phyloP scores from a whole-genome alignment of 495 filamentous ascomycete species.

The Hypoxylon fragiforme region DNA sequence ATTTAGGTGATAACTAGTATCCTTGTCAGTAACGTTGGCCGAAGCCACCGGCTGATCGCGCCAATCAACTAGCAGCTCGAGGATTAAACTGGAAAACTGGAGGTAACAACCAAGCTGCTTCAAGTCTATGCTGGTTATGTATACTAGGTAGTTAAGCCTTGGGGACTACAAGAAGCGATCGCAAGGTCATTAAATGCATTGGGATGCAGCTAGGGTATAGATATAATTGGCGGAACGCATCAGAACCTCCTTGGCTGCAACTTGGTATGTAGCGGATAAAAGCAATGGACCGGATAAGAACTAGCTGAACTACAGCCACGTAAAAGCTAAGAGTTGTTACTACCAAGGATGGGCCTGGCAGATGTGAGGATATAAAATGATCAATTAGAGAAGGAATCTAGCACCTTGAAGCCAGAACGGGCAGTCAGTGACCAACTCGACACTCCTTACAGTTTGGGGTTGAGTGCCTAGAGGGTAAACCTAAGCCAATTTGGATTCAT shows the following conservation, averaged over 20 bases:
- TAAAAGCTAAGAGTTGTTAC: neutral
- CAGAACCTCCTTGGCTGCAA: constrained; percentile 5
- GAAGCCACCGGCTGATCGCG: neutral
- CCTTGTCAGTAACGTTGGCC: neutral
- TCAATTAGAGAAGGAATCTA: neutral
- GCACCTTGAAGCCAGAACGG: neutral
- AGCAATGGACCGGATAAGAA: constrained; percentile 7
- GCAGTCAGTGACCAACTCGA: neutral
- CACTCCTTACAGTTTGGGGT: constrained; percentile 1
- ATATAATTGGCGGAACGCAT: constrained; percentile 16
- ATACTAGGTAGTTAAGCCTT: no score
- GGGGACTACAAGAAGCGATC: constrained; percentile 3
- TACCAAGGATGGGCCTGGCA: constrained; percentile 16
- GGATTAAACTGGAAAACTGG: neutral
- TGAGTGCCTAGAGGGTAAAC: neutral
- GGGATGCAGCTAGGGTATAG: constrained; percentile 3
- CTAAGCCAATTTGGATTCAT: constrained; percentile 11
- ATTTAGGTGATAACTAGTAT: no score
- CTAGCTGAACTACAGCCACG: constrained; percentile 24
- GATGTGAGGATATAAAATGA: constrained; percentile 9
- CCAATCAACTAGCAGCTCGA: neutral
- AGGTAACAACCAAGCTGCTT: neutral
- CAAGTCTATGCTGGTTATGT: no score
- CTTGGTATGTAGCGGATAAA: constrained; percentile 1
- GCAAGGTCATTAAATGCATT: constrained; percentile 4